phyloP scores from a whole-genome alignment of 2,329 filamentous ascomycete species.

The Hypoxylon sp. region DNA sequence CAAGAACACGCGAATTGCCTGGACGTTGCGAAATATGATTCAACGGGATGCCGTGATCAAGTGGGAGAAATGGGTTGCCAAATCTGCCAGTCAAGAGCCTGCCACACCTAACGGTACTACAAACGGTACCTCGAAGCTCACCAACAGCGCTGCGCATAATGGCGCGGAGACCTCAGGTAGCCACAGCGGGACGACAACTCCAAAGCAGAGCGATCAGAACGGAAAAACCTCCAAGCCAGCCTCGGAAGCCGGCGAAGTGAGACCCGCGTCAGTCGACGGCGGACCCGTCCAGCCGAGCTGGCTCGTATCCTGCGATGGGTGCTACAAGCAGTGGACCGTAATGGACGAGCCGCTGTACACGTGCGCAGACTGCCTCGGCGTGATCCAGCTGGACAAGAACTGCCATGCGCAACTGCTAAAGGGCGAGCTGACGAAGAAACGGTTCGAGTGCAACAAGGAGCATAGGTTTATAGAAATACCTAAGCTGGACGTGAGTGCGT shows the following conservation, averaged over 20 bases:
- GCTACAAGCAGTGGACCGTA: constrained; percentile 46
- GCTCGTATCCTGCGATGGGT: constrained; percentile 47
- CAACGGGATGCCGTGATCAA: constrained; percentile 40
- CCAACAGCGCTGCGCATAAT: constrained; percentile 7
- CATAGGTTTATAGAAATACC: constrained; percentile 48
- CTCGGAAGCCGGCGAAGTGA: constrained; percentile 10
- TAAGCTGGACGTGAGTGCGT: constrained; percentile 41
- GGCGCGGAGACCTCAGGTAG: background rate
- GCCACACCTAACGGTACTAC: background rate
- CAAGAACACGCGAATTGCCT: constrained; percentile 43
- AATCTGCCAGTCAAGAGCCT: constrained; percentile 15
- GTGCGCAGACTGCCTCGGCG: constrained; percentile 50
- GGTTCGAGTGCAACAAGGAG: constrained; percentile 43
- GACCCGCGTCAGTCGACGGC: constrained; percentile 4
- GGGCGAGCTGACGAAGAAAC: constrained; percentile 41
- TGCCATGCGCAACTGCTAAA: constrained; percentile 44
- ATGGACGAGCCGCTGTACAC: constrained; percentile 45
- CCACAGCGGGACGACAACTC: background rate
- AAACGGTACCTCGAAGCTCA: background rate
- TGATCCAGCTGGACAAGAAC: constrained; percentile 40
- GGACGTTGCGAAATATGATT: constrained; percentile 46
- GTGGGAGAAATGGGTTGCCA: constrained; percentile 48
- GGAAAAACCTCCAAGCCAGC: background rate
- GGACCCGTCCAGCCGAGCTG: constrained; percentile 43
- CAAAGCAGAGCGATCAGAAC: background rate